Conservation (phyloP, 2,329 filamentous ascomycete genomes). For the Calonectria honghensis region DNA sequence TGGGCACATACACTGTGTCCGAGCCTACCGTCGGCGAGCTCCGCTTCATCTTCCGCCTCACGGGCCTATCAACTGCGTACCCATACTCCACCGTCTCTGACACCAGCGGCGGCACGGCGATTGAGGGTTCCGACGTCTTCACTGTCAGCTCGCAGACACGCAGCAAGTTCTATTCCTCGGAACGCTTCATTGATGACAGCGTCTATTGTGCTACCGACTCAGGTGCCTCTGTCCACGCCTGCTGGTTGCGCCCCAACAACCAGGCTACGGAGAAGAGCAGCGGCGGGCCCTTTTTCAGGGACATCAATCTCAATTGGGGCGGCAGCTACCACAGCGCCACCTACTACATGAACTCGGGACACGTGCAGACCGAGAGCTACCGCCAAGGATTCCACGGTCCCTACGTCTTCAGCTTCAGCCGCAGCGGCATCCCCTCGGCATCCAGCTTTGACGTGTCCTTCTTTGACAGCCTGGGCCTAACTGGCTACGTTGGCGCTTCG, state of each 20-base stretch:
- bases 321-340: conserved; percentile 26
- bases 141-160: conserved; percentile 25
- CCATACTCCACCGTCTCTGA: conserved; percentile 26
- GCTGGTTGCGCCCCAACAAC: conserved; percentile 28
- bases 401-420: conserved; percentile 29
- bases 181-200: conserved; percentile 26
- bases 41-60: conserved; percentile 29
- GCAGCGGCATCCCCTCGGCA: conserved; percentile 12
- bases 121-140: conserved; percentile 26
- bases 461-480: conserved; percentile 24
- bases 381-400: conserved; percentile 30
- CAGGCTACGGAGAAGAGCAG: conserved; percentile 28
- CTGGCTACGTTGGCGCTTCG: conserved; percentile 30
- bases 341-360: conserved; percentile 32
- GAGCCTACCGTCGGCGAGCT: conserved; percentile 30
- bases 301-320: conserved; percentile 28
- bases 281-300: conserved; percentile 27
- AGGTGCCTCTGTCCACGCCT: conserved; percentile 22
- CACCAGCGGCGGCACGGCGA: conserved; percentile 29
- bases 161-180: conserved; percentile 32
- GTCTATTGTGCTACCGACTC: conserved; percentile 28
- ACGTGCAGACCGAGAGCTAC: conserved; percentile 24
- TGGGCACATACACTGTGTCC: conserved; percentile 26
- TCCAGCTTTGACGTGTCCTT: conserved; percentile 26
- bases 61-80: conserved; percentile 16